Evolutionary conservation across 1,139 yeast species (phyloP).

Genomic region (Protomyces pachydermus): DNA sequence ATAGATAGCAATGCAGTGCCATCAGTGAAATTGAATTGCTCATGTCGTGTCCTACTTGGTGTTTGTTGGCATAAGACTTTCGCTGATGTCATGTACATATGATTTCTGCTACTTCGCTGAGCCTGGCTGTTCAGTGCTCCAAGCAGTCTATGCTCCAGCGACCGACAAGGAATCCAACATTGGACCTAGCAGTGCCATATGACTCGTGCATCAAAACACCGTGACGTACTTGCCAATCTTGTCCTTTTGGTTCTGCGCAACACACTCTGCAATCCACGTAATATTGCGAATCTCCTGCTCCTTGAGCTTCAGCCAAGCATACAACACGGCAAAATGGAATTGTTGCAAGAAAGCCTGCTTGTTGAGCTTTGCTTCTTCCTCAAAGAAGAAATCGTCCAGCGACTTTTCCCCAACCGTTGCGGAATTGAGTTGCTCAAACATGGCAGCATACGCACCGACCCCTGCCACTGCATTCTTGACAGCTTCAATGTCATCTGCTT

Average conservation of each 20-base stretch:
- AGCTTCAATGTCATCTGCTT: constrained; percentile 80
- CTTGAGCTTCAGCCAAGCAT: constrained; percentile 94
- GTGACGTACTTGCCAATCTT: constrained; percentile 43
- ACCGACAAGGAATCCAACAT: no score
- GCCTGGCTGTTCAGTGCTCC: no score
- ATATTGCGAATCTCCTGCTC: constrained; percentile 96
- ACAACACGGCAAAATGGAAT: constrained; percentile 79
- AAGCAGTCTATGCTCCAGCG: no score
- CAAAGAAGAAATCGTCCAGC: constrained; percentile 89
- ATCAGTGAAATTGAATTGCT: neutral
- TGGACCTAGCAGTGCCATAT: neutral
- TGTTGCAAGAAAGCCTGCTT: constrained; percentile 85
- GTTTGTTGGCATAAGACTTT: no score
- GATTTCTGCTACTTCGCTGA: no score
- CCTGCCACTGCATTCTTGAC: constrained; percentile 67
- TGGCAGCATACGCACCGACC: constrained; percentile 66
- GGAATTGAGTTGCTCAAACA: constrained; percentile 49
- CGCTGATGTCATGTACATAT: no score
- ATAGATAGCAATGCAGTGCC: neutral
- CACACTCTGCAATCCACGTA: constrained; percentile 98
- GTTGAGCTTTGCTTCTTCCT: constrained; percentile 85
- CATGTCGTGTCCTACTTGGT: no score
- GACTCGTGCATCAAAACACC: constrained; percentile 37
- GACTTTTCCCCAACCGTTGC: constrained; percentile 48
- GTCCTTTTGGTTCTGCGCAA: constrained; percentile 47